Conservation (phyloP, 495 filamentous ascomycete genomes). For the Hypoxylon intermedium region DNA sequence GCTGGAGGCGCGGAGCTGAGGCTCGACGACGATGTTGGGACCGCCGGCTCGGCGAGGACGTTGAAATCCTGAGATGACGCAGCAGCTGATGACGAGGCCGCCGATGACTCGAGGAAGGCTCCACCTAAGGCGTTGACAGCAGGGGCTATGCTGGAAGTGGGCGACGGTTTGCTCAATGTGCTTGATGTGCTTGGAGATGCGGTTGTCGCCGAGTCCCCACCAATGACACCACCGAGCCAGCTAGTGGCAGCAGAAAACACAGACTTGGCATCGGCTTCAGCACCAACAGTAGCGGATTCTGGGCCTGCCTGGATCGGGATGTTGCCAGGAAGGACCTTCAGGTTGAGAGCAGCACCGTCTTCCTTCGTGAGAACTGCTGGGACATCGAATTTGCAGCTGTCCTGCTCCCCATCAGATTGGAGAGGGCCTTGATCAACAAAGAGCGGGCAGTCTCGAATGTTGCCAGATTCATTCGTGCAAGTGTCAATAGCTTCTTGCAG, state of each 20-base stretch:
- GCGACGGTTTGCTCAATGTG: background rate
- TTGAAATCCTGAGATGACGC: constrained; percentile 33
- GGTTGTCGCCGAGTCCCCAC: constrained; percentile 14
- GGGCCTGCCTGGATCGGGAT: constrained; percentile 48
- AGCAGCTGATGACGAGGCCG: constrained; percentile 1
- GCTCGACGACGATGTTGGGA: constrained; percentile 12
- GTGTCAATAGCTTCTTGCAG: constrained; percentile 64
- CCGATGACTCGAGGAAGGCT: constrained; percentile 26
- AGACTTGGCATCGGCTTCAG: constrained; percentile 16
- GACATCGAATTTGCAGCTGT: constrained; percentile 46
- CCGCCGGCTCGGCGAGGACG: constrained; percentile 16
- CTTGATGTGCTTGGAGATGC: constrained; percentile 14
- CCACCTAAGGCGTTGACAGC: constrained; percentile 21
- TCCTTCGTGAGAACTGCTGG: constrained; percentile 44
- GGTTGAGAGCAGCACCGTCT: constrained; percentile 39
- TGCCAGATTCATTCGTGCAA: constrained; percentile 62
- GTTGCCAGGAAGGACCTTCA: constrained; percentile 49
- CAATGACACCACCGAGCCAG: constrained; percentile 19
- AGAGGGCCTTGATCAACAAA: constrained; percentile 53
- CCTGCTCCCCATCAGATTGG: constrained; percentile 45
- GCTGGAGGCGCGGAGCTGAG: constrained; percentile 12
- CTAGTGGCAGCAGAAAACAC: constrained; percentile 32
- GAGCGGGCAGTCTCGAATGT: constrained; percentile 61
- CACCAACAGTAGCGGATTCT: constrained; percentile 41
- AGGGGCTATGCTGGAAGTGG: constrained; percentile 27